phyloP scores from a whole-genome alignment of 2,329 filamentous ascomycete species.

The Ascochyta fabae region DNA sequence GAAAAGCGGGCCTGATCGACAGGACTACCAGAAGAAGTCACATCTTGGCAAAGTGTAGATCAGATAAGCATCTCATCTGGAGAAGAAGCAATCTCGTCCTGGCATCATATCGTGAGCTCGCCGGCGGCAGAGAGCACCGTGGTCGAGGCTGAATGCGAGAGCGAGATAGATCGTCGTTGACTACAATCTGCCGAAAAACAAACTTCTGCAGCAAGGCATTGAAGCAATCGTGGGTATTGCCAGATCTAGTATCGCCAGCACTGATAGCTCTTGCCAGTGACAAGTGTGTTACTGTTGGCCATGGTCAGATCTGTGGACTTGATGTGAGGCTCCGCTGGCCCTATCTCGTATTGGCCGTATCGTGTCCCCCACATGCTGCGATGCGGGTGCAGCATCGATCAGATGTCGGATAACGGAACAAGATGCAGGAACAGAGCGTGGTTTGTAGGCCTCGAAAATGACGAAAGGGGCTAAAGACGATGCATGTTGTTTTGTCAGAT shows the following conservation, averaged over 20 bases:
- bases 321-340: background rate
- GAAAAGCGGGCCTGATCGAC: slow-evolving; percentile 4
- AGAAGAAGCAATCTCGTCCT: background rate
- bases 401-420: background rate
- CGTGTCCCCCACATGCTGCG: background rate
- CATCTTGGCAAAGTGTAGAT: slow-evolving; percentile 1
- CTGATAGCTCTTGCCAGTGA: background rate
- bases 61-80: slow-evolving; percentile 3
- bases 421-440: background rate
- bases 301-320: background rate
- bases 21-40: background rate
- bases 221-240: background rate
- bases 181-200: background rate
- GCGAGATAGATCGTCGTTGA: slow-evolving; percentile 1
- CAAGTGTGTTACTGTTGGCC: background rate
- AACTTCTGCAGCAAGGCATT: background rate
- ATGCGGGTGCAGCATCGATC: background rate
- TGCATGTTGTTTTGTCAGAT: background rate
- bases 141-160: background rate
- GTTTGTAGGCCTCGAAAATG: background rate
- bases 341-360: slow-evolving; percentile 2
- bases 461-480: background rate
- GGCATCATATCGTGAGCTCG: background rate
- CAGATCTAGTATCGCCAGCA: background rate
- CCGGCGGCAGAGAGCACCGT: slow-evolving; percentile 1